Base-by-base conservation (phyloP, 257 asterid genomes). In the Vinca minor region DNA sequence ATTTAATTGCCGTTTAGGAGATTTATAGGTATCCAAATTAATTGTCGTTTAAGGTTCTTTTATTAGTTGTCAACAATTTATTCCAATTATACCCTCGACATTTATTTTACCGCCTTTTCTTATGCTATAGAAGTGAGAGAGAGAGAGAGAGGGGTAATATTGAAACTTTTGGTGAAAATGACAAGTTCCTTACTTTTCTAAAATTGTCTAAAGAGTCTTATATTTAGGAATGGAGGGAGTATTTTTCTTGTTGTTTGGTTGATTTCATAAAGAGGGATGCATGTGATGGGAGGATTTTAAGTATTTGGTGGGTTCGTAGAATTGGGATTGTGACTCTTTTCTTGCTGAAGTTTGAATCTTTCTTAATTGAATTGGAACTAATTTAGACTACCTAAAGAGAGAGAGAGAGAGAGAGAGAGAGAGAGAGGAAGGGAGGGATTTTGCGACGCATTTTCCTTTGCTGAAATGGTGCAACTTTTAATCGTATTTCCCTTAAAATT, bases 191-290 rank as follows among this genome's bases (percentile, higher is more conserved):
- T n/a, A n/a, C n/a, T n/a, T n/a, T n/a, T n/a, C n/a, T n/a, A n/a
- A n/a, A n/a, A n/a, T n/a, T n/a, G n/a, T n/a, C n/a, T n/a, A n/a
- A n/a, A n/a, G n/a, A n/a, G n/a, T n/a, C n/a, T n/a, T n/a, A n/a
- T n/a, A n/a, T n/a, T n/a, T n/a, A n/a, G n/a, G n/a, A n/a, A n/a
- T n/a, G n/a, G n/a, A n/a, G n/a, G n/a, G n/a, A n/a, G n/a, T n/a
- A n/a, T 41, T 41, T 38, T 58, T 56, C 10, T 26, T 46, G 36
- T 45, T 20, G 59, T 6, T 31, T 68, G 47, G 14, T 68, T 42
- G 56, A 17, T 21, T 28, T 47, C 18, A 10, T 4, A 9, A 34
- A 32, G 48, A 38, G 29, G 49, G n/a, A n/a, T n/a, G 63, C 39
- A 1, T n/a, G n/a, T n/a, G n/a, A n/a, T n/a, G 9, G 63, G 25